Evolutionary conservation across 345 rosid species (phyloP).

Genomic region (Salix dunnii): DNA sequence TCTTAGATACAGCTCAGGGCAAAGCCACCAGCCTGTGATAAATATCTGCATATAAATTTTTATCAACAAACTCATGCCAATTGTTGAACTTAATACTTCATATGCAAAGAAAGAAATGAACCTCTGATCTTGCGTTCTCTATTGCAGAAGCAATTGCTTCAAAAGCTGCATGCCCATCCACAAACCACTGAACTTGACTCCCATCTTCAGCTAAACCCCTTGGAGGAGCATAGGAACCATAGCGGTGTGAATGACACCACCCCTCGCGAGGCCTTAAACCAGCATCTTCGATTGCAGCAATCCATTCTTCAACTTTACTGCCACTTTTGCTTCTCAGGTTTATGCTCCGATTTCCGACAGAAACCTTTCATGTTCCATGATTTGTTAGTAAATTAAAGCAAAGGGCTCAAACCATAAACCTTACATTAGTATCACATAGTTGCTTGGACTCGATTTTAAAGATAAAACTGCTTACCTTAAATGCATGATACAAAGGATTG

Average conservation of each 20-base stretch:
- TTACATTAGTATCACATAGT: neutral
- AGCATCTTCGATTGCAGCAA: slow-evolving; percentile 63
- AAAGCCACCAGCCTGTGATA: slow-evolving; percentile 98
- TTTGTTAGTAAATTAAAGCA: neutral
- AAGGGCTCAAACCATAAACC: neutral
- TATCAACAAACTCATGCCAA: slow-evolving; percentile 2
- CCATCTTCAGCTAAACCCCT: slow-evolving; percentile 83
- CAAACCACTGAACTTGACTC: slow-evolving; percentile 87
- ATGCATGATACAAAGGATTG: slow-evolving; percentile 63
- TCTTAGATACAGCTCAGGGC: slow-evolving; percentile 85
- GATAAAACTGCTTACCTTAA: slow-evolving; percentile 39
- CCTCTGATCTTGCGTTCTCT: slow-evolving; percentile 82
- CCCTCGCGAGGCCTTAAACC: slow-evolving; percentile 48
- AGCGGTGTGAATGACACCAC: slow-evolving; percentile 77
- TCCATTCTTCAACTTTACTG: slow-evolving; percentile 70
- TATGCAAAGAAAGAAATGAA: slow-evolving; percentile 25
- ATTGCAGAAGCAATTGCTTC: slow-evolving; percentile 85
- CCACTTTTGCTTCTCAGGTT: slow-evolving; percentile 53
- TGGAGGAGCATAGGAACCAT: slow-evolving; percentile 72
- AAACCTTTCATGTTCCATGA: slow-evolving; percentile 34
- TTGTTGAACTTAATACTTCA: neutral
- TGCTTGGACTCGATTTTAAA: neutral
- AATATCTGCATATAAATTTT: slow-evolving; percentile 52
- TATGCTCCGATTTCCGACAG: slow-evolving; percentile 60
- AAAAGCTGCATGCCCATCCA: slow-evolving; percentile 88